Conservation (phyloP, 495 filamentous ascomycete species). For the Aspergillus mulundensis region DNA sequence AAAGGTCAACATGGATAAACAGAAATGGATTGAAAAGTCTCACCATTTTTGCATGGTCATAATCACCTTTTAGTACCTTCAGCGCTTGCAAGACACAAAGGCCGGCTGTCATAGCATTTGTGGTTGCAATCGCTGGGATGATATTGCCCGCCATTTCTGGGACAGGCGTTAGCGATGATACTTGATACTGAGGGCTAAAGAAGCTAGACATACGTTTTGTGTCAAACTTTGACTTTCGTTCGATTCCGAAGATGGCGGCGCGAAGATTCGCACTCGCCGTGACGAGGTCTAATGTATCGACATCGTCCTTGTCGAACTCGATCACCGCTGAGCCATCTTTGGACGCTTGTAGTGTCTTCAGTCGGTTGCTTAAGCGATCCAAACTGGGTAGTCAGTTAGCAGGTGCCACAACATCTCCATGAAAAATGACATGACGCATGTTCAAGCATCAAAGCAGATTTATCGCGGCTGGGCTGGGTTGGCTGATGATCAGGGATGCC, state of each 20-base stretch:
- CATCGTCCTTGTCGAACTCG: conserved; percentile 94
- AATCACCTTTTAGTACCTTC: conserved; percentile 78
- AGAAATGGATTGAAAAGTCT: not conserved
- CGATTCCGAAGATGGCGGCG: conserved; percentile 80
- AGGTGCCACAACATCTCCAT: no score
- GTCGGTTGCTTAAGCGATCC: conserved; percentile 66
- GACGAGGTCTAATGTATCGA: conserved; percentile 93
- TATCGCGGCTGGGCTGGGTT: not conserved
- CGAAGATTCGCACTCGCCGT: conserved; percentile 84
- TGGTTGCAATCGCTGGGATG: conserved; percentile 96
- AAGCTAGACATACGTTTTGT: conserved; percentile 64
- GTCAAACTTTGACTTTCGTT: conserved; percentile 85
- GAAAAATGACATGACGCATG: no score
- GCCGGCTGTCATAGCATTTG: conserved; percentile 92
- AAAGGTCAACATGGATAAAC: conserved; percentile 8
- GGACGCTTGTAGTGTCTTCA: conserved; percentile 54
- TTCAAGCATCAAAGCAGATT: not conserved
- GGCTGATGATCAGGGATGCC: not conserved
- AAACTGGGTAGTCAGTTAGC: conserved; percentile 45
- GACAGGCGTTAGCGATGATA: not conserved
- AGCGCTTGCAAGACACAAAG: conserved; percentile 91
- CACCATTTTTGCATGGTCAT: conserved; percentile 57
- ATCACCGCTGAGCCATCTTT: conserved; percentile 60
- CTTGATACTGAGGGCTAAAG: not conserved
- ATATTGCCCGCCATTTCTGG: conserved; percentile 97